Evolutionary conservation across 805 yeast genomes (phyloP).

Genomic region (Limtongozyma cylindracea): DNA sequence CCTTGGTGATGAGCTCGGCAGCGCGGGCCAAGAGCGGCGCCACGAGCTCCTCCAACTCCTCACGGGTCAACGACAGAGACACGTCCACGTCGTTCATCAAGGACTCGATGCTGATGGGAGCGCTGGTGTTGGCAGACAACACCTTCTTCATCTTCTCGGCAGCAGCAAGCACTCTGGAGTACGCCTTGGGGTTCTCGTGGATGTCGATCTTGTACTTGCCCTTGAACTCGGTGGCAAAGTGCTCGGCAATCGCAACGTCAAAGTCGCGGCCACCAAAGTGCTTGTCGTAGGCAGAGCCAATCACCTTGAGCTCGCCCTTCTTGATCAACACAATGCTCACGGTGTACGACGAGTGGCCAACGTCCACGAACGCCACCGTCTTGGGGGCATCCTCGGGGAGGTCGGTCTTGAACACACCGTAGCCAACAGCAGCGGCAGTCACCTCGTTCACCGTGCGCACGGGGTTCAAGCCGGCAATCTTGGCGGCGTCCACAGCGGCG

Average conservation of each 20-base stretch:
- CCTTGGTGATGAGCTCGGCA: conserved; percentile 52
- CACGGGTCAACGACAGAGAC: conserved; percentile 69
- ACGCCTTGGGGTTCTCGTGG: conserved; percentile 80
- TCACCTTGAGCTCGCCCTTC: conserved; percentile 86
- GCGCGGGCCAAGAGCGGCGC: conserved; percentile 60
- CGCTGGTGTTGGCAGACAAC: conserved; percentile 81
- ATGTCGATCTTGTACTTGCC: conserved; percentile 85
- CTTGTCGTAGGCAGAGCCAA: conserved; percentile 83
- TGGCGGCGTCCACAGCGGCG: conserved; percentile 86
- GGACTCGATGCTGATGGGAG: conserved; percentile 89
- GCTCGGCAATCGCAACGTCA: conserved; percentile 82
- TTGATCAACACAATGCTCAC: conserved; percentile 77
- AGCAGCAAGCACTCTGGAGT: conserved; percentile 75
- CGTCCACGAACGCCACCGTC: conserved; percentile 81
- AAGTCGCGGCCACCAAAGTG: conserved; percentile 97
- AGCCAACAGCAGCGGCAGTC: conserved; percentile 97
- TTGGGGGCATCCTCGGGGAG: conserved; percentile 85
- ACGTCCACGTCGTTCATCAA: conserved; percentile 96
- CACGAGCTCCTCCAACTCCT: conserved; percentile 77
- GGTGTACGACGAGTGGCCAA: conserved; percentile 91
- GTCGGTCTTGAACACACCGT: conserved; percentile 95
- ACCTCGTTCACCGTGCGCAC: conserved; percentile 94
- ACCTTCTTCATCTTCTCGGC: conserved; percentile 91
- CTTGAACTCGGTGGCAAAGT: conserved; percentile 83
- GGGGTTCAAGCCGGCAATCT: conserved; percentile 92